Base-by-base conservation (phyloP, 169 alveolate species). In the Plasmodium chabaudi region DNA sequence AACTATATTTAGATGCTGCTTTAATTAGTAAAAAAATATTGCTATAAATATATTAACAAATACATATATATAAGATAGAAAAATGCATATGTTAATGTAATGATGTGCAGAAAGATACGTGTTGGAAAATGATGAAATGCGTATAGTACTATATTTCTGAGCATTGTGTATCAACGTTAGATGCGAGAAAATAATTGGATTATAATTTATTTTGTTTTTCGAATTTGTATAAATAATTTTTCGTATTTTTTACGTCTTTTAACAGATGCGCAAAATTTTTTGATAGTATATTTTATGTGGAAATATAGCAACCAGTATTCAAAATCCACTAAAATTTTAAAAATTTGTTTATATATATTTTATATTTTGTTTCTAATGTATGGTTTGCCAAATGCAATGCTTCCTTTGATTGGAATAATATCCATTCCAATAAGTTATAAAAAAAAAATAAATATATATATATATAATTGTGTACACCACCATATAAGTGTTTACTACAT, bases 221-320 rank as follows among this genome's bases (percentile, higher is more conserved):
- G 59, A 51, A 15, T 1, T 7, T 51, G 23, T 9, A 51, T 51
- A 6, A 51, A 51, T 15, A 51, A 12, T 51, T 51, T 21, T 5
- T 15, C 59, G 19, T 15, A 51, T 51, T 51, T 15, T 51, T 15
- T 56, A 19, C 4, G 73, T 10, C 10, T 46, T 63, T 63, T 46
- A 5, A 19, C 61, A 74, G 88, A 60, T 17, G 17, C 17, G 21
- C 88, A 74, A 27, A 74, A 74, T 64, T 13, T 75, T 19, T 21
- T 75, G n/a, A 49, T 75, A 53, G 53, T 75, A 10, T 57, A 47
- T 7, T 47, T 75, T n/a, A 77, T 77, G 89, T 77, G 89, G 89
- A 77, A 53, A 42, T 77, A 77, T 56, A 64, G 59, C 68, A 57
- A 77, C 13, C 27, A 15, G 25, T 77, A 51, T 42, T 63, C 77